Conservation (phyloP, 495 filamentous ascomycete genomes). For the Penicillium soppii region DNA sequence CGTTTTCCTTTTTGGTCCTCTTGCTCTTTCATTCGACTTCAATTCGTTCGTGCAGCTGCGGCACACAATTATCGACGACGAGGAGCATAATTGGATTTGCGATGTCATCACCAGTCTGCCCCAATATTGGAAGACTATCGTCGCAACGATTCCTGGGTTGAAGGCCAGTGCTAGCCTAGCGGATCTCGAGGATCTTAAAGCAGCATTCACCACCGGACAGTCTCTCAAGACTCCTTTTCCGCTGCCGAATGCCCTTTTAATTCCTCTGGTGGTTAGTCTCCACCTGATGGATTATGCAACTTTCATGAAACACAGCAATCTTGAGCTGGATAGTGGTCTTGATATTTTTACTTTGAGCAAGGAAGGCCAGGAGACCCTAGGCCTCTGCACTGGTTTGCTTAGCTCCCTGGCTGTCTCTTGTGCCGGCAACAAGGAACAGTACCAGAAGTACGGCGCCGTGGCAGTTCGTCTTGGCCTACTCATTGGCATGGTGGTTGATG, state of each 20-base stretch:
- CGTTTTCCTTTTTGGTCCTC: too few species aligned
- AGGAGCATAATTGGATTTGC: too few species aligned
- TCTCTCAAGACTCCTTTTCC: neutral
- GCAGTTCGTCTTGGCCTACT: conserved; percentile 39
- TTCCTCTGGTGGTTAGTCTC: conserved; percentile 22
- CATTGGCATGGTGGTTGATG: conserved; percentile 41
- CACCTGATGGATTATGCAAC: conserved; percentile 24
- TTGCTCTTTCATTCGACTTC: too few species aligned
- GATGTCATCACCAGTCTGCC: too few species aligned
- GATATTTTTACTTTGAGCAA: neutral
- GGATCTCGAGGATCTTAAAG: too few species aligned
- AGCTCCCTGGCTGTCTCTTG: conserved; percentile 34
- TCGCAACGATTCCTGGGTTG: too few species aligned
- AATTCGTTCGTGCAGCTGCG: too few species aligned
- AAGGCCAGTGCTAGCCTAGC: too few species aligned
- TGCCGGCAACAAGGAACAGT: conserved; percentile 12
- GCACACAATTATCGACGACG: too few species aligned
- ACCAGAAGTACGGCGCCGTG: conserved; percentile 33
- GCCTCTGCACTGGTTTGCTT: conserved; percentile 44
- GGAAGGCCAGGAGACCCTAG: conserved; percentile 27
- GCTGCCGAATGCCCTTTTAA: neutral
- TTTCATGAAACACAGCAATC: neutral
- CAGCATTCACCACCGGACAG: too few species aligned
- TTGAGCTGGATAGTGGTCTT: neutral
- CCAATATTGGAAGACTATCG: too few species aligned